Base-by-base conservation (phyloP, 148 eudicot species). In the Linanthus parryae region DNA sequence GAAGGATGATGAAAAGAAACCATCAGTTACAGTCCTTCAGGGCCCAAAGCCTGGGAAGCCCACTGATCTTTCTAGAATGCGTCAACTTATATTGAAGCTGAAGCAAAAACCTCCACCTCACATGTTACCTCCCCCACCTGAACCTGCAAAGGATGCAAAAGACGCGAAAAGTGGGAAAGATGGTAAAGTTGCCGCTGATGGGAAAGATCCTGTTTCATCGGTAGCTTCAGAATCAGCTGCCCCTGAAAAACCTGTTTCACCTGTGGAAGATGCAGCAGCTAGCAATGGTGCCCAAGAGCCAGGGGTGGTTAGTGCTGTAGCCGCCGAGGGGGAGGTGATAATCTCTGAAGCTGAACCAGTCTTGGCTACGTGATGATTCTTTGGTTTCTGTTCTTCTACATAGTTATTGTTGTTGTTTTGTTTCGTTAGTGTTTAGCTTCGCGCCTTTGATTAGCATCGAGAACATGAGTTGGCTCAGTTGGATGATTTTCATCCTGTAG, bases 31-130 rank as follows among this genome's bases (percentile, higher is more conserved):
- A 6, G 71, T 73, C n/a, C 25, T 73, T 45, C 70, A 73, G 21
- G 78, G 78, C 11, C 78, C 78, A 22, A 73, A 73, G 60, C 78
- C 78, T 1, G 78, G 78, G 8, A 73, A 73, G 57, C 78, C 74
- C 6, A 73, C 78, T 2, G 78, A 73, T 36, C 69, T 73, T 53
- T 21, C 67, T 1, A 53, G 78, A 19, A 59, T 73, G 74, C 42
- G 68, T 1, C 74, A 73, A 15, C 19, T 73, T 26, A 48, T 68
- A 8, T 4, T 36, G 64, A 73, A 69, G 70, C 64, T 73, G 44
- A 73, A 73, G 73, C 66, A 55, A 48, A 69, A 36, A 7, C 71
- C 78, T 36, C 78, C 78, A 3, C 63, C 66, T 18, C 78, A 74
- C 43, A 74, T 74, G 71, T 3, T 60, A 23, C 70, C 78, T 15